Conservation (phyloP, 1,284 basidiomycete genomes). For the Ceratobasidium sp. region DNA sequence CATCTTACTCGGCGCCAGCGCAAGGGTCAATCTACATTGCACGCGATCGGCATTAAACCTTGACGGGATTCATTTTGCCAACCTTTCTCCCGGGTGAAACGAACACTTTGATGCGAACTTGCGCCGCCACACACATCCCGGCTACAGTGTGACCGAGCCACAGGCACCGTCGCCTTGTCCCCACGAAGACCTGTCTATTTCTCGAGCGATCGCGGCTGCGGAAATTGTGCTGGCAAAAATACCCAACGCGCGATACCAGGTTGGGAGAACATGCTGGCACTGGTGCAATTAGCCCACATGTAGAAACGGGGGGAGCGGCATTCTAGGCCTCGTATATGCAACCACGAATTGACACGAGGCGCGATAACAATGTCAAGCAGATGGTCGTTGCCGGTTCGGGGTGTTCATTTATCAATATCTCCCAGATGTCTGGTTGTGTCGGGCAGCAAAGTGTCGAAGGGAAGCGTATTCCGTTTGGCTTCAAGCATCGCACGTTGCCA, state of each 20-base stretch:
- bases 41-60: neutral
- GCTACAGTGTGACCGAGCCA: neutral
- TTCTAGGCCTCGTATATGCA: neutral
- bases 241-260: neutral
- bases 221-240: neutral
- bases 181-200: neutral
- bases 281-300: neutral
- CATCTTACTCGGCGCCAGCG: neutral
- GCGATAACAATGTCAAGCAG: slow-evolving; percentile 95
- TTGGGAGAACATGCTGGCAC: neutral
- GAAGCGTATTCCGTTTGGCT: slow-evolving; percentile 97
- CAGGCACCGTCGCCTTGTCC: neutral
- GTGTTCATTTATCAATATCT: slow-evolving; percentile 99
- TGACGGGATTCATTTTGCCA: neutral
- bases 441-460: slow-evolving; percentile 99
- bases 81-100: neutral
- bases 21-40: neutral
- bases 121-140: neutral
- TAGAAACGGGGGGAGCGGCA: neutral
- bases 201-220: too few relatives aligned
- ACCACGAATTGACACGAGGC: neutral
- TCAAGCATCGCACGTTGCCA: slow-evolving; percentile 68
- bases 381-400: slow-evolving; percentile 99
- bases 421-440: slow-evolving; percentile 99
- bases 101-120: slow-evolving; percentile 1